Conservation (phyloP, 2,329 filamentous ascomycete genomes). For the Pseudocercospora pini-densiflorae region DNA sequence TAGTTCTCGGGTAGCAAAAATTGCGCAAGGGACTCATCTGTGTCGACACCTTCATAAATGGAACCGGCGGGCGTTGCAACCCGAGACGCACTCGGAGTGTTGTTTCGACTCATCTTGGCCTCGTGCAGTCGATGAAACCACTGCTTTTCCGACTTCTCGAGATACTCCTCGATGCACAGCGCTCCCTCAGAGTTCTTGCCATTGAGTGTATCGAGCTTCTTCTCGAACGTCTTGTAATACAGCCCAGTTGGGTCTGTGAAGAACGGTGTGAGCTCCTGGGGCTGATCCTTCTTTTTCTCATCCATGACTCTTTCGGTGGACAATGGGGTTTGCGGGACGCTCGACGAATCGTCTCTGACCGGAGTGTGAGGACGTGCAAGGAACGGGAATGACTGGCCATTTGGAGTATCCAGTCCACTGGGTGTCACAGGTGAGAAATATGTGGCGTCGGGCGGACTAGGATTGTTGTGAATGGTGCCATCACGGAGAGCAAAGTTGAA, state of each 20-base stretch:
- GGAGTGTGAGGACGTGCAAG: conserved; percentile 36
- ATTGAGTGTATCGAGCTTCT: conserved; percentile 59
- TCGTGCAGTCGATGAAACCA: conserved; percentile 66
- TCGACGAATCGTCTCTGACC: conserved; percentile 28
- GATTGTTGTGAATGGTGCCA: conserved; percentile 29
- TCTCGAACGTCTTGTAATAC: conserved; percentile 63
- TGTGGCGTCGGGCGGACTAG: conserved; percentile 17
- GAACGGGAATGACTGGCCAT: conserved; percentile 32
- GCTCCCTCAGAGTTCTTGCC: conserved; percentile 62
- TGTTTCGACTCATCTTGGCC: conserved; percentile 60
- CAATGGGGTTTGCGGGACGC: conserved; percentile 43
- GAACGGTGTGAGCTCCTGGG: conserved; percentile 70
- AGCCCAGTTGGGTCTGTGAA: conserved; percentile 68
- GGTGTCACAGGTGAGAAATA: conserved; percentile 30
- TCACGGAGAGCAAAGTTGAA: conserved; percentile 39
- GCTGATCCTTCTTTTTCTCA: conserved; percentile 64
- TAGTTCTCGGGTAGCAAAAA: conserved; percentile 63
- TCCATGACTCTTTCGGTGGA: conserved; percentile 63
- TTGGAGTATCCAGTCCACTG: conserved; percentile 29
- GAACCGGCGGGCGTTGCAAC: conserved; percentile 44
- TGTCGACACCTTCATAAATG: conserved; percentile 48
- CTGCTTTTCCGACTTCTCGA: conserved; percentile 68
- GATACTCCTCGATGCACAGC: conserved; percentile 68
- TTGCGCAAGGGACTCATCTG: conserved; percentile 52
- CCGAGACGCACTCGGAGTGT: conserved; percentile 36